These are phyloP conservation scores for Colletotrichum echinochloae DNA, from an alignment of 2,329 filamentous ascomycete genomes.

Conservation along the genomic window DNA sequence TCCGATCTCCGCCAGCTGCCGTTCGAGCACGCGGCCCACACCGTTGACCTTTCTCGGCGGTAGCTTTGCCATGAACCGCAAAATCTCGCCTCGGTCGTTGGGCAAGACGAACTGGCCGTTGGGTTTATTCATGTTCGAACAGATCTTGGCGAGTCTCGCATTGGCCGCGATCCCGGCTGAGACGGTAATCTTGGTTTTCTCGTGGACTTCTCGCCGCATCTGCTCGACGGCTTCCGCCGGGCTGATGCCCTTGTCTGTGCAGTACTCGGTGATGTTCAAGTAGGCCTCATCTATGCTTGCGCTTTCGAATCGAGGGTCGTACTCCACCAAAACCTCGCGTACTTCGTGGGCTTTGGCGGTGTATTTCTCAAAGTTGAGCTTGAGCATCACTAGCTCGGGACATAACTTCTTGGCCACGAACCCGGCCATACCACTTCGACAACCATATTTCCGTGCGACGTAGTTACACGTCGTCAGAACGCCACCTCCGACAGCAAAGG, in stretches of 20 bases:
- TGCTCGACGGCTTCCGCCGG: slow-evolving; percentile 82
- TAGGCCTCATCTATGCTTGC: slow-evolving; percentile 98
- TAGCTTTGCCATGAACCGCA: slow-evolving; percentile 86
- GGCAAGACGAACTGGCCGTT: slow-evolving; percentile 89
- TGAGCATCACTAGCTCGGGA: slow-evolving; percentile 83
- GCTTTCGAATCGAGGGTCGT: slow-evolving; percentile 91
- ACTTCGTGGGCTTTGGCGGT: slow-evolving; percentile 90
- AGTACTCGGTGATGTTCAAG: slow-evolving; percentile 92
- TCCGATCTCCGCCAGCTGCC: slow-evolving; percentile 88
- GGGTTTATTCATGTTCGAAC: slow-evolving; percentile 95
- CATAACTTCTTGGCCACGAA: slow-evolving; percentile 97
- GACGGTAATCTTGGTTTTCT: slow-evolving; percentile 85
- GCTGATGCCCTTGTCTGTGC: slow-evolving; percentile 72
- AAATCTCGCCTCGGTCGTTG: slow-evolving; percentile 78
- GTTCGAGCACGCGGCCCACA: slow-evolving; percentile 92
- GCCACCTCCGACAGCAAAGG: slow-evolving; percentile 87
- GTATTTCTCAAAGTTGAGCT: slow-evolving; percentile 92
- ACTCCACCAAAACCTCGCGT: slow-evolving; percentile 82
- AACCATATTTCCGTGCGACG: slow-evolving; percentile 87
- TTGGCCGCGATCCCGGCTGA: slow-evolving; percentile 96
- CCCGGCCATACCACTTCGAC: slow-evolving; percentile 93
- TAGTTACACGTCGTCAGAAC: slow-evolving; percentile 84
- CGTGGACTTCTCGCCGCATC: slow-evolving; percentile 80
- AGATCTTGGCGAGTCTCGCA: slow-evolving; percentile 93
- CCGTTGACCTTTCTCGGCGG: slow-evolving; percentile 94